Base-by-base conservation (phyloP, 345 rosid species). In the Capsella bursapastoris region DNA sequence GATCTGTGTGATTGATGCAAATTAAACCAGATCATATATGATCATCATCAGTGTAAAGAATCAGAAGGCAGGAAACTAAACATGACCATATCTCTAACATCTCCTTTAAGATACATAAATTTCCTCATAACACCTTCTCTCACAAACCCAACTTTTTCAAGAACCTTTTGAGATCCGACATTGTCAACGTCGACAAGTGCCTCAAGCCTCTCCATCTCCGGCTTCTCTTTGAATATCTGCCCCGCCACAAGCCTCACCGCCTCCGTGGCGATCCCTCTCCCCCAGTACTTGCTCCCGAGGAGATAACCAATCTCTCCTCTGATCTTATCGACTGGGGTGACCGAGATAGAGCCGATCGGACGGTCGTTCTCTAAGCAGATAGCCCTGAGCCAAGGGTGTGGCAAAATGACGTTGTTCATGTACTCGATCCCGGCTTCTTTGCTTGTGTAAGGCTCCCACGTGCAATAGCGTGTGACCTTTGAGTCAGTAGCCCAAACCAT, bases 91-190 rank as follows among this genome's bases (percentile, higher is more conserved):
- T 87, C 92, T 68, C 92, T 75, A 22, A 82, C 43, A 13, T 66
- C 78, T 43, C 93, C 98, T 69, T 87, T 88, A 7, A 34, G 53
- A 27, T 57, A 11, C 12, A 44, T 3, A 8, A 78, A 85, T 64
- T 84, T 90, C 72, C 92, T 85, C 9, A 86, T 78, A 28, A 85
- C 86, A 41, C 91, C 94, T 77, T 90, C 96, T 68, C 78, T 85
- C 3, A 8, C 43, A 71, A 90, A 88, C 50, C 93, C 93, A 74
- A 84, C 90, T 49, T 92, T 89, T 71, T 87, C 89, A 62, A 86
- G 65, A 70, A 81, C 92, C 78, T 77, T 87, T 45, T 82, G 90
- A 14, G 93, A 92, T 2, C 85, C 90, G 0, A 72, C 78, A 43
- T 92, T 87, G 0, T 82, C 82, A 0, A 89, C 84, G 38, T 84